Percentiles rank a stretch among this genome's conserved stretches.
These are phyloP conservation scores for Aspergillus arachidicola DNA, from an alignment of 2,329 filamentous ascomycete species.

Conservation along the genomic window DNA sequence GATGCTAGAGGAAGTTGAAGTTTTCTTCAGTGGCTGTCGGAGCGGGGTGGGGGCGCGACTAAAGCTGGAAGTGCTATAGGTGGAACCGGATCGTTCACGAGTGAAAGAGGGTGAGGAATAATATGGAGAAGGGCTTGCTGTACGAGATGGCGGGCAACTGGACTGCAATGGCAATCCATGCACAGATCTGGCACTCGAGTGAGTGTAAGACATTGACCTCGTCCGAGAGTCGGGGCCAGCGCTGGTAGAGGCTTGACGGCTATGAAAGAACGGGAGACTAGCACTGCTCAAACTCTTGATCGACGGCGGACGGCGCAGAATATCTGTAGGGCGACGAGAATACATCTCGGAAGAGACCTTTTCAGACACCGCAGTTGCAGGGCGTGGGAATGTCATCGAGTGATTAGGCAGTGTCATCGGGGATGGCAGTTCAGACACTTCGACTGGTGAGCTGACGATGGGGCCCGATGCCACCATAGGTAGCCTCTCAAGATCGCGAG, in stretches of 20 bases:
- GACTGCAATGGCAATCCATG: slow-evolving; percentile 13
- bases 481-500: slow-evolving; percentile 11
- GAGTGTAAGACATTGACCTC: slow-evolving; percentile 21
- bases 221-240: slow-evolving; percentile 15
- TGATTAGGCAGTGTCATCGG: slow-evolving; percentile 22
- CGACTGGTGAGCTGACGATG: slow-evolving; percentile 25
- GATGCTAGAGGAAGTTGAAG: slow-evolving; percentile 28
- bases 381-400: slow-evolving; percentile 28
- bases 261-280: slow-evolving; percentile 21
- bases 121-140: slow-evolving; percentile 23
- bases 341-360: slow-evolving; percentile 11
- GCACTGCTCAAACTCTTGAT: slow-evolving; percentile 29
- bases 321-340: slow-evolving; percentile 22
- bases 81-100: slow-evolving; percentile 25
- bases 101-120: slow-evolving; percentile 22
- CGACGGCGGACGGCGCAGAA: slow-evolving; percentile 26
- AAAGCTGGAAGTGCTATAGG: slow-evolving; percentile 28
- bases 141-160: slow-evolving; percentile 22
- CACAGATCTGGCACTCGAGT: slow-evolving; percentile 23
- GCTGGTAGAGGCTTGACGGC: slow-evolving; percentile 15
- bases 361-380: slow-evolving; percentile 27
- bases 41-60: slow-evolving; percentile 26
- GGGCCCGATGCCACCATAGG: neutral
- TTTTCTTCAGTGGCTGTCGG: slow-evolving; percentile 30
- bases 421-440: slow-evolving; percentile 24